Conservation (phyloP, 768 basidiomycete species). For the Pisolithus microcarpus region DNA sequence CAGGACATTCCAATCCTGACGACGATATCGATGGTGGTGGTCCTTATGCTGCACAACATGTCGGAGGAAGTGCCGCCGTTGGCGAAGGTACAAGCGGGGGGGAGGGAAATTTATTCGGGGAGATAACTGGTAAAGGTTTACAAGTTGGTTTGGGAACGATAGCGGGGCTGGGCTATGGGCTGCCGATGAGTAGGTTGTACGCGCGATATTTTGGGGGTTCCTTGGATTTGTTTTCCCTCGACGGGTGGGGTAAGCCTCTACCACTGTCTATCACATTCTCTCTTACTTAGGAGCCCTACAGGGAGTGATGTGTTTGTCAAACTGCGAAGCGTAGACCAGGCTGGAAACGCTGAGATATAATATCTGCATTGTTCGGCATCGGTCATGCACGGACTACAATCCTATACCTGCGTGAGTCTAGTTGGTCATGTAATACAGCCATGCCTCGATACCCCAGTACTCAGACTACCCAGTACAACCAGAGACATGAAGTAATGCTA, state of each 20-base stretch:
- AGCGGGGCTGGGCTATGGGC: conserved; percentile 81
- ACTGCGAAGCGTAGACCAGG: conserved; percentile 45
- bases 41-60: conserved; percentile 71
- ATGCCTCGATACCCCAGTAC: too few species aligned
- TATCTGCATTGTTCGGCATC: neutral
- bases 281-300: conserved; percentile 8
- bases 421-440: too few species aligned
- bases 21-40: conserved; percentile 43
- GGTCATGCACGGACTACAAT: neutral
- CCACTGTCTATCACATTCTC: neutral
- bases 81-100: conserved; percentile 35
- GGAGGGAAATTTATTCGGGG: conserved; percentile 58
- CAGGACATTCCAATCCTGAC: conserved; percentile 41
- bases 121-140: conserved; percentile 70
- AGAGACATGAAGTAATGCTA: too few species aligned
- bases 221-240: conserved; percentile 70
- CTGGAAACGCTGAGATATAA: conserved; percentile 45
- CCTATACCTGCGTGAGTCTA: neutral
- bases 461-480: too few species aligned
- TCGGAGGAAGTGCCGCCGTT: conserved; percentile 65
- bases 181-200: conserved; percentile 74
- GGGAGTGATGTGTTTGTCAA: conserved; percentile 51
- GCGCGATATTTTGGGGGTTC: conserved; percentile 84
- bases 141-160: conserved; percentile 84
- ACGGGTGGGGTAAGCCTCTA: conserved; percentile 66